Evolutionary conservation across 108 stramenopile genomes (phyloP).

Genomic region (Chaetoceros muelleri): DNA sequence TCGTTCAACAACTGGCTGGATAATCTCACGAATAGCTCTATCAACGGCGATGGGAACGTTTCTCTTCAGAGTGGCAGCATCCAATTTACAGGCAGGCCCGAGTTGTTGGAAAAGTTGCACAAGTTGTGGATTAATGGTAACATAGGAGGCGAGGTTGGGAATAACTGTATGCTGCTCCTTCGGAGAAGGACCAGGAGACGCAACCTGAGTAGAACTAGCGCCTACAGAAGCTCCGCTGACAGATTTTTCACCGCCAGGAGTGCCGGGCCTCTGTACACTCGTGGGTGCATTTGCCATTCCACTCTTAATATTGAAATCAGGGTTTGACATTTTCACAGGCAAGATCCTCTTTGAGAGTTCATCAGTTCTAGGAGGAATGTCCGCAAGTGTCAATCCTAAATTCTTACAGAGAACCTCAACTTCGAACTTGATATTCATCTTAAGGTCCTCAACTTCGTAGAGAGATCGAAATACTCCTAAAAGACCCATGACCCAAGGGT

Average conservation of each 20-base stretch:
- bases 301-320: conserved; percentile 93
- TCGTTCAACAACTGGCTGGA: conserved; percentile 96
- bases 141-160: conserved; percentile 93
- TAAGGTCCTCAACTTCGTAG: conserved; percentile 94
- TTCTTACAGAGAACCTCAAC: conserved; percentile 98
- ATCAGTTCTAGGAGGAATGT: conserved; percentile 67
- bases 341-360: conserved; percentile 63
- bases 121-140: conserved; percentile 86
- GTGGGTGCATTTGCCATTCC: conserved; percentile 10
- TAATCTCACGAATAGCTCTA: conserved; percentile 96
- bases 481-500: conserved; percentile 99
- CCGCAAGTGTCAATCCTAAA: conserved; percentile 84
- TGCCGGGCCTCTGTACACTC: conserved; percentile 4
- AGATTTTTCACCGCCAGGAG: conserved; percentile 14
- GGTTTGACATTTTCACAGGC: conserved; percentile 91
- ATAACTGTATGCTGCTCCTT: conserved; percentile 85
- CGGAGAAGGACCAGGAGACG: conserved; percentile 30
- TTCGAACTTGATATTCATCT: conserved; percentile 99
- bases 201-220: conserved; percentile 13
- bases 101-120: conserved; percentile 65
- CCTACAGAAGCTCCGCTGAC: conserved; percentile 14
- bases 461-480: conserved; percentile 87
- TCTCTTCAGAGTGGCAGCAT: conserved; percentile 63
- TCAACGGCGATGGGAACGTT: conserved; percentile 93
- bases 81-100: conserved; percentile 36